These are phyloP conservation scores for Huntiella omanensis DNA, from an alignment of 2,329 filamentous ascomycete species.

Conservation along the genomic window DNA sequence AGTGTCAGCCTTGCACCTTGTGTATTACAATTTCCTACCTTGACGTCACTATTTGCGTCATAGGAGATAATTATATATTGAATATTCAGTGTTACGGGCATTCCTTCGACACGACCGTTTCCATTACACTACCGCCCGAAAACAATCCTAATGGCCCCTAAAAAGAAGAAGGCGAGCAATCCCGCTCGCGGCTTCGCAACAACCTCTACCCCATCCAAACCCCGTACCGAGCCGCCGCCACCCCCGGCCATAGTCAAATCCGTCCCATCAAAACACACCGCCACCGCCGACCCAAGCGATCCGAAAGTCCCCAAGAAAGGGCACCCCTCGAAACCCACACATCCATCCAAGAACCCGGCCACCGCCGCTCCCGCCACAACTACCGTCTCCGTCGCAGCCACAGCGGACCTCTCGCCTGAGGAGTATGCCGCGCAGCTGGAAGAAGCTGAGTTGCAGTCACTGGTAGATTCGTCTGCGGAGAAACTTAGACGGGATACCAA, in stretches of 20 bases:
- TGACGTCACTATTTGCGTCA: no score
- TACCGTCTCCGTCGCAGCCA: constrained; percentile 10
- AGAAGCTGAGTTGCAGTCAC: constrained; percentile 68
- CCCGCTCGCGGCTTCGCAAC: constrained; percentile 87
- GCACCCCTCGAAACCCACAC: no score
- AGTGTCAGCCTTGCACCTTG: no score
- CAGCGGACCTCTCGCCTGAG: constrained; percentile 52
- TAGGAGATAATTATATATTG: no score
- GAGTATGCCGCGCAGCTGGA: constrained; percentile 82
- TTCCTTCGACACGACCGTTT: background rate
- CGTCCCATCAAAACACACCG: no score
- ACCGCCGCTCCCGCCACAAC: constrained; percentile 11
- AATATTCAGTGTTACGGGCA: background rate
- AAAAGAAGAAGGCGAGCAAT: constrained; percentile 84
- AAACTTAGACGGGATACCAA: constrained; percentile 65
- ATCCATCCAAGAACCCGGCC: background rate
- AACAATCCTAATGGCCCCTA: constrained; percentile 39
- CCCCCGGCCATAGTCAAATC: background rate
- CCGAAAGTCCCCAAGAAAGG: no score
- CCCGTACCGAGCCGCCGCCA: constrained; percentile 38
- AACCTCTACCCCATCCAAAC: constrained; percentile 73
- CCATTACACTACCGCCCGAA: background rate
- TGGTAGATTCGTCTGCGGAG: constrained; percentile 66
- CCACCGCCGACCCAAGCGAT: no score
- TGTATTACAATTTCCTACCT: no score